Base-by-base conservation (phyloP, 495 filamentous ascomycete species). In the Penicillium pancosmium region DNA sequence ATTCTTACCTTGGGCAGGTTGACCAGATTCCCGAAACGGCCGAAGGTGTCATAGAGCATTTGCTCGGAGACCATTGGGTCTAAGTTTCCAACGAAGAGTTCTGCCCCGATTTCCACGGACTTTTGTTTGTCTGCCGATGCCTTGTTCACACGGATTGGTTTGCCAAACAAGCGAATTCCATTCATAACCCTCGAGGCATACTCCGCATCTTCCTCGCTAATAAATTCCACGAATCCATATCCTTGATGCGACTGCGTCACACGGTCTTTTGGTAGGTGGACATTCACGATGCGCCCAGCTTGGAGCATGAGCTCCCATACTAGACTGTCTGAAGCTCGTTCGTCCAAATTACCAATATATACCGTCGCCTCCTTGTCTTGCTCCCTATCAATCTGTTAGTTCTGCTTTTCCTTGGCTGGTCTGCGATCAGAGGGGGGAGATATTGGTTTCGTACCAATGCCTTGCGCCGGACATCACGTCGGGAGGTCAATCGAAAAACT, bases 311-410 rank as follows among this genome's bases (percentile, higher is more conserved):
- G 83, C 81, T 98, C 94, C 88, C 91, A 96, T 65, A 99, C 86
- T 50, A 97, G 79, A 64, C 88, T 88, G 74, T 97, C 91, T 53
- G 90, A 87, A 54, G 91, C 91, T 68, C 95, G 89, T 77, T 99
- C 94, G 75, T 99, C 94, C 66, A 99, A 89, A 73, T 98, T 98
- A 71, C 94, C 94, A 61, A 98, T 88, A 75, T 99, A 99, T 71
- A 97, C 90, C 16, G 94, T 99, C 50, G 93, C 93, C 76, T 98
- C 94, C 72, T 98, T 98, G 73, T 98, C 92, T 78, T 99, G 94
- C 72, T 98, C 93, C 93, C 93, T 97, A 64, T 57, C 50, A 7
- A 52, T 9, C 25, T 10, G 16, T 61, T 50, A 64, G 61, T 59
- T 48, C 46, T 21, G 18, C 7, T 27, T 9, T 31, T 6, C 27